Evolutionary conservation across 1,284 basidiomycete species (phyloP).

Genomic region (Malassezia restricta): DNA sequence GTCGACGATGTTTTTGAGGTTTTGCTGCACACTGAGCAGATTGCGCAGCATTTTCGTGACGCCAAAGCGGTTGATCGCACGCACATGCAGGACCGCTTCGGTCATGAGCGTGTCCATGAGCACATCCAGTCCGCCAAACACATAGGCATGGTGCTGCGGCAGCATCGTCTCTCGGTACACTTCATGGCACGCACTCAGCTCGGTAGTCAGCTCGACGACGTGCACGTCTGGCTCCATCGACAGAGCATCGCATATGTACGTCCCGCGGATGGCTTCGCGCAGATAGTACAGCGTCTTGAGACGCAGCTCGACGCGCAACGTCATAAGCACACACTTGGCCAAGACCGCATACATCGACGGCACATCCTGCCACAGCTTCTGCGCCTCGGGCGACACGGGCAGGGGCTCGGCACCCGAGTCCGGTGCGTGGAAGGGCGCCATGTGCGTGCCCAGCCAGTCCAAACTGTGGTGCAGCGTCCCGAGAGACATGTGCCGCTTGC

Average conservation of each 20-base stretch:
- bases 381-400: slow-evolving; percentile 22
- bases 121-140: slow-evolving; percentile 73
- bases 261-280: slow-evolving; percentile 62
- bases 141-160: slow-evolving; percentile 53
- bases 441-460: slow-evolving; percentile 28
- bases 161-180: slow-evolving; percentile 35
- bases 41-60: slow-evolving; percentile 80
- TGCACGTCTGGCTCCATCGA: slow-evolving; percentile 80
- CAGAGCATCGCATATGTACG: slow-evolving; percentile 51
- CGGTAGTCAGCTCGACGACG: slow-evolving; percentile 72
- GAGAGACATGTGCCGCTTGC: slow-evolving; percentile 63
- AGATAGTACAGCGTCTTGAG: slow-evolving; percentile 74
- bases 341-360: slow-evolving; percentile 79
- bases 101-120: slow-evolving; percentile 77
- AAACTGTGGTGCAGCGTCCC: slow-evolving; percentile 70
- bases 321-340: slow-evolving; percentile 72
- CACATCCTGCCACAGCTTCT: slow-evolving; percentile 54
- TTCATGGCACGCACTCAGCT: slow-evolving; percentile 67
- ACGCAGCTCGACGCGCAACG: slow-evolving; percentile 75
- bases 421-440: slow-evolving; percentile 21
- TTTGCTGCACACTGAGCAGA: slow-evolving; percentile 81
- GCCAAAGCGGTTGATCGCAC: slow-evolving; percentile 62
- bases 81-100: slow-evolving; percentile 60
- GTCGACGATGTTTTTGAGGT: slow-evolving; percentile 54
- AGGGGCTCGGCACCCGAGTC: slow-evolving; percentile 14